A percentile compares a stretch with the other conserved stretches of the same genome.
Conservation (phyloP, 2,329 filamentous ascomycete species). For the Microdochium trichocladiopsis region DNA sequence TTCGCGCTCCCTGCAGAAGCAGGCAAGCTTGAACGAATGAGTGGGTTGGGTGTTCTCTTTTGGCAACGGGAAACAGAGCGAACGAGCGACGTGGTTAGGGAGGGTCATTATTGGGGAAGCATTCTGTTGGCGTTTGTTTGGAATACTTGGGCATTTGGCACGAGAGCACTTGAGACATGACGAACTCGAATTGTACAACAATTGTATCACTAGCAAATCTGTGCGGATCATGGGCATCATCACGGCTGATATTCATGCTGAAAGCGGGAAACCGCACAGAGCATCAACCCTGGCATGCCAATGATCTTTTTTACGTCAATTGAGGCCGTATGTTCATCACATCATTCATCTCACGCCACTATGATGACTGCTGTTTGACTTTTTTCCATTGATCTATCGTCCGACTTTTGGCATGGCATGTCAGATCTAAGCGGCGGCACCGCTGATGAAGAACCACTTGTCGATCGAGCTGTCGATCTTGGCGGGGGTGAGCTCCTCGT, state of each 20-base stretch:
- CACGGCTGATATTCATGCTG: not conserved
- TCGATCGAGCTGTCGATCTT: conserved; percentile 95
- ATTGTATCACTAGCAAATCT: not conserved
- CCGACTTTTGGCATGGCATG: not conserved
- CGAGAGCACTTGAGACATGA: conserved; percentile 1
- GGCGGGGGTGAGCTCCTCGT: conserved; percentile 75
- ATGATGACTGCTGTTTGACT: not conserved
- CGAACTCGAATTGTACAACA: not conserved
- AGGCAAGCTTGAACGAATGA: conserved; percentile 67
- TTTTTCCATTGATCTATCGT: not conserved
- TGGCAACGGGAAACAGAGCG: no score
- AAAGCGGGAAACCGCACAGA: no score
- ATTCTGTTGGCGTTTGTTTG: conserved; percentile 2
- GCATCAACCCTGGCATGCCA: no score
- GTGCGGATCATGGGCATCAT: conserved; percentile 4
- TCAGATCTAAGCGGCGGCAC: conserved; percentile 68
- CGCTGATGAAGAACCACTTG: conserved; percentile 99
- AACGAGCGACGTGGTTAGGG: no score
- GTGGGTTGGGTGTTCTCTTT: no score
- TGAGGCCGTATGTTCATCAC: no score
- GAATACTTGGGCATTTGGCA: conserved; percentile 4
- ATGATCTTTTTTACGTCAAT: no score
- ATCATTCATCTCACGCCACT: no score
- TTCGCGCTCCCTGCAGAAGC: conserved; percentile 72
- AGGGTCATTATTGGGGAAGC: not conserved